phyloP scores from a whole-genome alignment of 2,329 filamentous ascomycete species.

The Monilinia laxa region DNA sequence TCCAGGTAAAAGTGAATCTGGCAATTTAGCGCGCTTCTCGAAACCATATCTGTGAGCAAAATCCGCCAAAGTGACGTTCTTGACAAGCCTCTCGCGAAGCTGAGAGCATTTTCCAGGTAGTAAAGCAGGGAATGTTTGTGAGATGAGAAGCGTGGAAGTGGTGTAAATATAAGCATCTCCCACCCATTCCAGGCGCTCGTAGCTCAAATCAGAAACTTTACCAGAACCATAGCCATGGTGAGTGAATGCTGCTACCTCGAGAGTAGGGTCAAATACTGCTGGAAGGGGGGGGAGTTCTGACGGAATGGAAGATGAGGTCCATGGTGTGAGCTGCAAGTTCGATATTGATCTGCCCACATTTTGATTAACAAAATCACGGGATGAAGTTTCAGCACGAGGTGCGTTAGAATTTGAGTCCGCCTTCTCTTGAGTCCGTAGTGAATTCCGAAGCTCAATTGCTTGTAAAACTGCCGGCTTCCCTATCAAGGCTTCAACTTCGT shows the following conservation, averaged over 20 bases:
- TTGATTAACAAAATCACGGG: background rate
- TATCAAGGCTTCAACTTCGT: slow-evolving; percentile 27
- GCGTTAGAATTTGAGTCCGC: background rate
- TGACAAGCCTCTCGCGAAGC: slow-evolving; percentile 74
- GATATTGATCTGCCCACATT: slow-evolving; percentile 13
- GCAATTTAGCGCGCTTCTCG: slow-evolving; percentile 58
- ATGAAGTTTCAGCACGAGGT: background rate
- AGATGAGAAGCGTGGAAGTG: slow-evolving; percentile 73
- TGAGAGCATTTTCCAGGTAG: slow-evolving; percentile 70
- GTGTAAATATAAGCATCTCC: slow-evolving; percentile 85
- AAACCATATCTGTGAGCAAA: slow-evolving; percentile 73
- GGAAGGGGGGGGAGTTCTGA: slow-evolving; percentile 58
- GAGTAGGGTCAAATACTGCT: slow-evolving; percentile 54
- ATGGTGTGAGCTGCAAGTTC: slow-evolving; percentile 45
- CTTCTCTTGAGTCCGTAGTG: slow-evolving; percentile 24
- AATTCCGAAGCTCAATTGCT: slow-evolving; percentile 31
- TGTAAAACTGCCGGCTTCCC: slow-evolving; percentile 30
- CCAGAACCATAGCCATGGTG: slow-evolving; percentile 47
- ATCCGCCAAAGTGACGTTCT: slow-evolving; percentile 72
- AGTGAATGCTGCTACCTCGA: slow-evolving; percentile 65
- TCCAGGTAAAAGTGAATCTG: slow-evolving; percentile 20
- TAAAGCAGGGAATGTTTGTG: slow-evolving; percentile 65
- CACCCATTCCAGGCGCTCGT: slow-evolving; percentile 85
- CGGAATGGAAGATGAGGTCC: slow-evolving; percentile 52
- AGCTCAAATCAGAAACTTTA: slow-evolving; percentile 46